Base-by-base conservation (phyloP, 2,329 filamentous ascomycete genomes). In the Aspergillus aculeatus region DNA sequence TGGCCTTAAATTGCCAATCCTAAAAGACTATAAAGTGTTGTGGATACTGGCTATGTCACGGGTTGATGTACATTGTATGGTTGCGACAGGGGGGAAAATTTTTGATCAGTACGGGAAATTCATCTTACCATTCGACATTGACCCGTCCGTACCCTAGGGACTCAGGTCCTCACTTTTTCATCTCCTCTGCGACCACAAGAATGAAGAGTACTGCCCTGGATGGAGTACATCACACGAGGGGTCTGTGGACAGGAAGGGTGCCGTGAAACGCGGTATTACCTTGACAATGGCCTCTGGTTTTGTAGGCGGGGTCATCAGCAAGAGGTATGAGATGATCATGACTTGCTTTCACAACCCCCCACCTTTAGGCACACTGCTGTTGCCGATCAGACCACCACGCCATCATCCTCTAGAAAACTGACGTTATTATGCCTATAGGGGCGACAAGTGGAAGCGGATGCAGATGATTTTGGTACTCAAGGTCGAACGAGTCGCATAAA, bases 281-380 rank as follows among this genome's bases (percentile, higher is more conserved):
- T 88, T 32, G 87, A 92, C 65, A 89, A 90, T 75, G 91, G 91
- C 3, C 84, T 88, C 59, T 86, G 88, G 63, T 96, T 91, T 73
- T 96, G 92, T 75, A 83, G 88, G 64, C 88, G 90, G 66, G 91
- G 91, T 32, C 92, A 96, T 78, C 86, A 88, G 66, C 87, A 93
- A 67, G 87, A 91, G 77, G 89, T 91, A 77, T 62, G 75, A 50
- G 2, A 29, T 50, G 48, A 50, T 26, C 26, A 16, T 29, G 48
- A 51, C 38, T 52, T 49, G 58, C 12, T 24, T 31, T 31, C 49
- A 56, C 21, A 50, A 29, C 47, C 56, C 47, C 56, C 44, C 50
- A 29, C 56, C 10, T 47, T 31, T 29, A 21, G 16, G 38, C 44
- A 29, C 50, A 31, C 44, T 44, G 38, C 7, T 7, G 50, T 24